Percentiles rank a stretch among this genome's conserved stretches.
phyloP scores from a whole-genome alignment of 192 early-diverging fungal species.

The Backusella tarrabulga region DNA sequence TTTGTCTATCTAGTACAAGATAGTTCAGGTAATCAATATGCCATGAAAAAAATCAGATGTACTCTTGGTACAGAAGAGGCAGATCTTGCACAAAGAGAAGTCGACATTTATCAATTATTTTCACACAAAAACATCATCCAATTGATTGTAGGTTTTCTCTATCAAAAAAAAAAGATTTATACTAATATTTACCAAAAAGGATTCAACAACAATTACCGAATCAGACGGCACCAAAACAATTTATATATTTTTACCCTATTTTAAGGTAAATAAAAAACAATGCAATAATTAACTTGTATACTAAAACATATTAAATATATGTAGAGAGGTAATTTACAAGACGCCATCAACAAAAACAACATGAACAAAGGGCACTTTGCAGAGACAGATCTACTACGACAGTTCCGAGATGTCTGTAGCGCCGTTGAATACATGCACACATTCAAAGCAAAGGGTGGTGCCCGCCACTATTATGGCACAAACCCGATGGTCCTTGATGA shows the following conservation, averaged over 20 bases:
- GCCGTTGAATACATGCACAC: slow-evolving; percentile 60
- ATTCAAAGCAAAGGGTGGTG: slow-evolving; percentile 49
- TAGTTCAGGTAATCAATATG: slow-evolving; percentile 42
- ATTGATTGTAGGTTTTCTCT: slow-evolving; percentile 45
- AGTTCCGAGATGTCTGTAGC: slow-evolving; percentile 59
- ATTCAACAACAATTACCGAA: slow-evolving; percentile 52
- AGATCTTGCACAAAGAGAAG: slow-evolving; percentile 61
- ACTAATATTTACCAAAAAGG: slow-evolving; percentile 35
- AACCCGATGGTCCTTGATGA: slow-evolving; percentile 55
- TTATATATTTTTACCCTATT: slow-evolving; percentile 72
- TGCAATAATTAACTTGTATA: background rate
- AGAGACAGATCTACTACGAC: slow-evolving; percentile 54
- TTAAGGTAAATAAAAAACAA: slow-evolving; percentile 34
- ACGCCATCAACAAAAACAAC: slow-evolving; percentile 53
- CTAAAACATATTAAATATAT: background rate
- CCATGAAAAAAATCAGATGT: slow-evolving; percentile 69
- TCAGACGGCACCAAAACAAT: slow-evolving; percentile 51
- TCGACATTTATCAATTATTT: slow-evolving; percentile 64
- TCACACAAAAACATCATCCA: slow-evolving; percentile 63
- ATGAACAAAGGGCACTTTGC: slow-evolving; percentile 45
- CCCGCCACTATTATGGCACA: slow-evolving; percentile 57
- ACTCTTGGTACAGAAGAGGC: slow-evolving; percentile 55
- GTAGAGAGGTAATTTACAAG: slow-evolving; percentile 55
- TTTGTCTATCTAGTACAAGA: slow-evolving; percentile 64
- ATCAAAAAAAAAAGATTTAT: background rate